Evolutionary conservation across 108 stramenopile genomes (phyloP), one percentile per base, ranked within the genome.

Genomic region (Epithemia pelagica): DNA sequence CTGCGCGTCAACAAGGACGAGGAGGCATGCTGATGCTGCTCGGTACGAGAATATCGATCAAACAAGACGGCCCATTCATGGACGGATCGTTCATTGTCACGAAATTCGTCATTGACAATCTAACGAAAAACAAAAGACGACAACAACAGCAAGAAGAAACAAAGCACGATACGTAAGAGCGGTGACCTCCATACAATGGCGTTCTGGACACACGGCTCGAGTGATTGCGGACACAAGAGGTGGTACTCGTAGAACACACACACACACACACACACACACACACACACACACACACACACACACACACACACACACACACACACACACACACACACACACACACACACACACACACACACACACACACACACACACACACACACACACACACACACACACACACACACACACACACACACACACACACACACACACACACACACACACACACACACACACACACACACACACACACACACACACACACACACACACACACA

Each of bases 41-140:
- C 55, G 19, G n/a, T 67, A 2, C 15, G 3, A 15, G 10, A 46
- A 46, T 46, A 15, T 15, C 5, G 37, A 15, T 5, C 37, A 52
- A 66, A 79, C 5, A 58, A 30, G 1, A 56, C 56, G 28, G 62
- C 74, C 78, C 78, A 79, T 61, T 74, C 78, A 30, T 74, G 67
- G 51, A 79, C 78, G 52, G 64, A 58, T 59, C 52, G 64, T 31
- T 65, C 67, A 33, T 77, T 74, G 52, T 73, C 61, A 0, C 66
- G 60, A 58, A 84, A 78, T 54, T 81, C 75, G 31, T 80, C 79
- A 69, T 81, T 80, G 18, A 55, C 59, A 46, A 46, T 46, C 37
- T 46, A n/a, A n/a, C n/a, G n/a, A n/a, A n/a, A n/a, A n/a, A n/a
- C n/a, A n/a, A n/a, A n/a, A n/a, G n/a, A n/a, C n/a, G n/a, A n/a